These are phyloP conservation scores for Anthracocystis walkeri DNA, from an alignment of 1,284 basidiomycete species.

Conservation along the genomic window DNA sequence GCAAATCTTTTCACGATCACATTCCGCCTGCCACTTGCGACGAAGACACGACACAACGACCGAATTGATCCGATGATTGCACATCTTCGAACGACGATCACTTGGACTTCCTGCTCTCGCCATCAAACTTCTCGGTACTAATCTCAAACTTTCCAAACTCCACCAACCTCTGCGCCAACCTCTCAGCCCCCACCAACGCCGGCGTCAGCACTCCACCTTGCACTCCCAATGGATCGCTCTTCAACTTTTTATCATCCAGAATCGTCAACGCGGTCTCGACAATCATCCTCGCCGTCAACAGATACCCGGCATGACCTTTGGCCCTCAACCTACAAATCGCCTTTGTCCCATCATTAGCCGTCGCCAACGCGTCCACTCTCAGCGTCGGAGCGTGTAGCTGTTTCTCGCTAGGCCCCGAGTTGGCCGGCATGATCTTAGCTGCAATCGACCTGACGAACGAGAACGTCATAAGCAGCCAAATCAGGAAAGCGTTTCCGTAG, in stretches of 20 bases:
- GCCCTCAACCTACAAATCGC: conserved; percentile 77
- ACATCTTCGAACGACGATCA: conserved; percentile 8
- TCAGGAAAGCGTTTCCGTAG: conserved; percentile 70
- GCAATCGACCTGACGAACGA: conserved; percentile 13
- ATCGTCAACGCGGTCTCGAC: conserved; percentile 80
- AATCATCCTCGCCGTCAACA: conserved; percentile 78
- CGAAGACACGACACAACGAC: no score
- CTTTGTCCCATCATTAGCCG: conserved; percentile 71
- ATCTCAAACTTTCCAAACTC: conserved; percentile 75
- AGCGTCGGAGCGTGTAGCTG: conserved; percentile 12
- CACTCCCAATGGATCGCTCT: conserved; percentile 66
- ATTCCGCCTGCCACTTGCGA: no score
- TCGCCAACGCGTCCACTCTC: conserved; percentile 68
- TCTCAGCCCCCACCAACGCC: conserved; percentile 80
- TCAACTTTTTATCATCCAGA: conserved; percentile 72
- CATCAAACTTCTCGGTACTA: conserved; percentile 45
- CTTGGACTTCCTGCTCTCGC: conserved; percentile 17
- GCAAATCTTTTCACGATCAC: no score
- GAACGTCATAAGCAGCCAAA: conserved; percentile 49
- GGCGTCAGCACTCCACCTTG: conserved; percentile 83
- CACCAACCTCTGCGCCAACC: conserved; percentile 77
- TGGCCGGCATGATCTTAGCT: conserved; percentile 18
- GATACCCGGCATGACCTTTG: conserved; percentile 84
- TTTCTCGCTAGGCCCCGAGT: conserved; percentile 34
- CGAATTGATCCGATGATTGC: no score